Evolutionary conservation across 768 basidiomycete species (phyloP).

Genomic region (Pleurotus eryngii): DNA sequence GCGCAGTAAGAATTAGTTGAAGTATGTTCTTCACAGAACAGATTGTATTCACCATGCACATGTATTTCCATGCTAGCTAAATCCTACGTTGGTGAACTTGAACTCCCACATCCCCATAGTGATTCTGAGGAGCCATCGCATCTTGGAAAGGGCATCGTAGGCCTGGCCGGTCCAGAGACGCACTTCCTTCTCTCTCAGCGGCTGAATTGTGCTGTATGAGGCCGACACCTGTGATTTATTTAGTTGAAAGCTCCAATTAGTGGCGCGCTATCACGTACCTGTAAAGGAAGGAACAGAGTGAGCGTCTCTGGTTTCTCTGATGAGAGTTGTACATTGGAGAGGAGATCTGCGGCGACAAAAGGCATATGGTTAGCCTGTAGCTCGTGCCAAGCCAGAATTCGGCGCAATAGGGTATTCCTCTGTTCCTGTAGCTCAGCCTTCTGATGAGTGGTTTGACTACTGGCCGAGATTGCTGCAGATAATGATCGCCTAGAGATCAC

Average conservation of each 20-base stretch:
- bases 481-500: background rate
- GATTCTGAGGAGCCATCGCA: slow-evolving; percentile 5
- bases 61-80: too few relatives aligned
- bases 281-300: too few relatives aligned
- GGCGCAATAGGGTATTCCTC: slow-evolving; percentile 13
- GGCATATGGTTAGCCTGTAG: too few relatives aligned
- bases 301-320: too few relatives aligned
- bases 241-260: too few relatives aligned
- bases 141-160: slow-evolving; percentile 12
- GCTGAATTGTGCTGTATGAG: too few relatives aligned
- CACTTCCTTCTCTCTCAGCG: slow-evolving; percentile 3
- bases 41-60: background rate
- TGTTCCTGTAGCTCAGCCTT: background rate
- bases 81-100: slow-evolving; percentile 9
- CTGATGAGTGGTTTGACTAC: slow-evolving; percentile 8
- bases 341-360: too few relatives aligned
- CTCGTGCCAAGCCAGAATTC: slow-evolving; percentile 18
- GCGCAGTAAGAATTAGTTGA: background rate
- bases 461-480: background rate
- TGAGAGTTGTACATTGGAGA: too few relatives aligned
- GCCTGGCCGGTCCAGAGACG: slow-evolving; percentile 12
- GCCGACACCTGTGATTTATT: too few relatives aligned
- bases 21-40: too few relatives aligned
- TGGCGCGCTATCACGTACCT: too few relatives aligned
- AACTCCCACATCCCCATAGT: too few relatives aligned